A percentile compares a stretch with the other conserved stretches of the same genome.
These are phyloP conservation scores for Escovopsis sp. DNA, from an alignment of 2,329 filamentous ascomycete species.

Conservation along the genomic window DNA sequence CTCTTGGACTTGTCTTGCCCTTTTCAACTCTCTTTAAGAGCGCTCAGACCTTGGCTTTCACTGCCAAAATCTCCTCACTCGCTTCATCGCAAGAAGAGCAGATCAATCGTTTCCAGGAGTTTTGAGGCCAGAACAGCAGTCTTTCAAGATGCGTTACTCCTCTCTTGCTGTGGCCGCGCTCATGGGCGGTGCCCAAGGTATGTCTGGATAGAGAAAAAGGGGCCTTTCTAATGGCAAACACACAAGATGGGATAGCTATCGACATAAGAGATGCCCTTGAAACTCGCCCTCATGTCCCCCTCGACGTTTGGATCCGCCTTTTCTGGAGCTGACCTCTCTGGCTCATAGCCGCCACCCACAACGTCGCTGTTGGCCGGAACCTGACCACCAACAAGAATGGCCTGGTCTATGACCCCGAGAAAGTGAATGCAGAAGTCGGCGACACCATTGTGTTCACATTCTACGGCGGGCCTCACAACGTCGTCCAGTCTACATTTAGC, in stretches of 20 bases:
- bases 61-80: too few species aligned
- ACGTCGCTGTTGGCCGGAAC: slow-evolving; percentile 46
- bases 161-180: slow-evolving; percentile 31
- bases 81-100: slow-evolving; percentile 7
- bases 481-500: slow-evolving; percentile 63
- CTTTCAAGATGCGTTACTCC: slow-evolving; percentile 36
- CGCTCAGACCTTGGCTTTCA: too few species aligned
- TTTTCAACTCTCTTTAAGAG: too few species aligned
- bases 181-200: slow-evolving; percentile 31
- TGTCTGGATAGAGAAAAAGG: slow-evolving; percentile 2
- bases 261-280: too few species aligned
- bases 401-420: slow-evolving; percentile 50
- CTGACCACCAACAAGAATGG: slow-evolving; percentile 31
- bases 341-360: slow-evolving; percentile 31
- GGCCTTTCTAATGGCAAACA: too few species aligned
- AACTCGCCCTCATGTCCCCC: too few species aligned
- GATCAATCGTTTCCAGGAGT: not conserved
- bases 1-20: too few species aligned
- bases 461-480: slow-evolving; percentile 56
- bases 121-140: too few species aligned
- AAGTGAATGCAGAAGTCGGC: slow-evolving; percentile 46
- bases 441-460: slow-evolving; percentile 54
- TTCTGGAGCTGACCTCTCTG: not conserved
- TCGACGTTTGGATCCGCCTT: not conserved
- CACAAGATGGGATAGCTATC: too few species aligned